phyloP scores from a whole-genome alignment of 768 basidiomycete species.

The Porpolomopsis calyptriformis region DNA sequence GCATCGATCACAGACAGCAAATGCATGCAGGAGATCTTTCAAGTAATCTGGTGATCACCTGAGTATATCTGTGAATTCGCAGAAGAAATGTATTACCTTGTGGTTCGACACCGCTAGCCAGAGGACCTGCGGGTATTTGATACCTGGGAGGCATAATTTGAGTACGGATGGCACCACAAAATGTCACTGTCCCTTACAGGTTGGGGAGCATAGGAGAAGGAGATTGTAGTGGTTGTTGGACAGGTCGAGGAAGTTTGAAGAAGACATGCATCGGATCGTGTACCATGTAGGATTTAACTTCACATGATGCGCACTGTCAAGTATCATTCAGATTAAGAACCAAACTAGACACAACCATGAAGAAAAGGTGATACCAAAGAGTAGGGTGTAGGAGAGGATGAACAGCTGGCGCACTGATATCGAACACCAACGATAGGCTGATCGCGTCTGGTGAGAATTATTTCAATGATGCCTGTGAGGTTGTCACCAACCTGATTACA shows the following conservation, averaged over 20 bases:
- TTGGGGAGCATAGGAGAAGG: slow-evolving; percentile 55
- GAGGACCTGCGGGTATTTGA: slow-evolving; percentile 48
- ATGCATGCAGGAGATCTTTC: slow-evolving; percentile 42
- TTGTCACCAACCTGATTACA: slow-evolving; percentile 42
- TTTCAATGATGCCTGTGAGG: neutral
- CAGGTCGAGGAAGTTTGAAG: slow-evolving; percentile 76
- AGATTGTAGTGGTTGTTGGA: slow-evolving; percentile 40
- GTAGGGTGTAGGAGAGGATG: slow-evolving; percentile 58
- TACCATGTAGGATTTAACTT: slow-evolving; percentile 60
- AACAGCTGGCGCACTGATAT: slow-evolving; percentile 87
- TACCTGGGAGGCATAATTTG: slow-evolving; percentile 38
- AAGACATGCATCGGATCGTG: slow-evolving; percentile 85
- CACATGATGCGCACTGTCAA: slow-evolving; percentile 65
- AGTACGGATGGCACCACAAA: slow-evolving; percentile 1
- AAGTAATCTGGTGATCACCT: slow-evolving; percentile 46
- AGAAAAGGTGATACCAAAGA: slow-evolving; percentile 51
- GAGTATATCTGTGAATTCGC: neutral
- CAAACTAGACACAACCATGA: neutral
- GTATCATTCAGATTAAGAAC: slow-evolving; percentile 1
- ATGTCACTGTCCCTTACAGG: slow-evolving; percentile 35
- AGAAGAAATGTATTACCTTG: slow-evolving; percentile 34
- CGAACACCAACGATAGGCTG: slow-evolving; percentile 69
- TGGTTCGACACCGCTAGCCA: slow-evolving; percentile 37
- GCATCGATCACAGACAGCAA: slow-evolving; percentile 81
- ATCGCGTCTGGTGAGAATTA: slow-evolving; percentile 1